phyloP scores from a whole-genome alignment of 2,329 filamentous ascomycete genomes.

The Plenodomus lindquistii region DNA sequence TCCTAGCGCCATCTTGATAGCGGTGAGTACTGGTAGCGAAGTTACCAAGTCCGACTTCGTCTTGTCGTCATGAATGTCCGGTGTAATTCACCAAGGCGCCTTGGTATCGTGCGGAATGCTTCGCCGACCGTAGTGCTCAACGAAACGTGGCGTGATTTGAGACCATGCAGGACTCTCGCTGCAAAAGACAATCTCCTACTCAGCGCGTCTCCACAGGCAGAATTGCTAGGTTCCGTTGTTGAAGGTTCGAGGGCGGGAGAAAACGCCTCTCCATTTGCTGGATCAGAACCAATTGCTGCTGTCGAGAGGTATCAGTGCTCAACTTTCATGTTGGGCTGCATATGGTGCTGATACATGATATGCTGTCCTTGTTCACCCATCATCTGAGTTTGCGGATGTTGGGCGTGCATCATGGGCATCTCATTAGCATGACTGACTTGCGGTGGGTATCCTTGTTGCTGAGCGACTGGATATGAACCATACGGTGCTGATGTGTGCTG shows the following conservation, averaged over 20 bases:
- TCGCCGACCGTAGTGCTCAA: background rate
- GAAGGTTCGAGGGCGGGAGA: background rate
- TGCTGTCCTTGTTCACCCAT: slow-evolving; percentile 44
- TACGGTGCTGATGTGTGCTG: slow-evolving; percentile 35
- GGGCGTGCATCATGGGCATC: slow-evolving; percentile 44
- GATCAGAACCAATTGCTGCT: too few relatives aligned
- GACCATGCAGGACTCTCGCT: background rate
- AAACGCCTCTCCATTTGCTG: too few relatives aligned
- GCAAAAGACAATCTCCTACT: too few relatives aligned
- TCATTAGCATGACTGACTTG: slow-evolving; percentile 41
- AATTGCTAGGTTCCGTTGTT: too few relatives aligned
- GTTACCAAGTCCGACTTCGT: background rate
- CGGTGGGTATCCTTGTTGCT: slow-evolving; percentile 40
- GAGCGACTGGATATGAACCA: slow-evolving; percentile 28
- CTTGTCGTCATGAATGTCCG: background rate
- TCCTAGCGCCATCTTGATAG: background rate
- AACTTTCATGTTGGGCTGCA: slow-evolving; percentile 47
- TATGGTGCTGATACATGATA: slow-evolving; percentile 44
- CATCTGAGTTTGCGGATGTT: slow-evolving; percentile 41
- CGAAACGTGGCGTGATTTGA: background rate
- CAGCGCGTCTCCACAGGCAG: too few relatives aligned
- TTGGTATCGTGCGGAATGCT: background rate
- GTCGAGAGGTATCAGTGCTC: slow-evolving; percentile 35
- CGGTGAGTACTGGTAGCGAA: background rate
- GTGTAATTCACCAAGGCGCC: background rate